Evolutionary conservation across 1,284 basidiomycete species (phyloP).

Genomic region (Heterobasidion parviporum): DNA sequence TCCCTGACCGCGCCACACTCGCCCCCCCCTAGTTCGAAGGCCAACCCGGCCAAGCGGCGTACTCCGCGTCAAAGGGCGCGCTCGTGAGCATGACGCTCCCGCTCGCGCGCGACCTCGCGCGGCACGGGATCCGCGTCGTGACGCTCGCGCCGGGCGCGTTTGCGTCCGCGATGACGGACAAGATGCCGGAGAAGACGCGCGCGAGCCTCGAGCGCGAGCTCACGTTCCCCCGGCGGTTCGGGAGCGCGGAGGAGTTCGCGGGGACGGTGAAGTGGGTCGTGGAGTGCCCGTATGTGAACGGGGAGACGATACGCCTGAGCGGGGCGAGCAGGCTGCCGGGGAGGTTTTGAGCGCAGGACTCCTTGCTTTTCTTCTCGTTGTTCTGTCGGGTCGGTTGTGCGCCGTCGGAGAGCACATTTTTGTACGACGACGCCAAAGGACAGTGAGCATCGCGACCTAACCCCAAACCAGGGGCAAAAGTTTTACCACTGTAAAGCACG

Average conservation of each 20-base stretch:
- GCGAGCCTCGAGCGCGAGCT: constrained; percentile 15
- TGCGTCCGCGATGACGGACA: constrained; percentile 35
- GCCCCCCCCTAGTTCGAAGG: constrained; percentile 31
- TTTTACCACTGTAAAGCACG: too few species aligned
- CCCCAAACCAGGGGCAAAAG: too few species aligned
- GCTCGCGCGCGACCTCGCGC: constrained; percentile 43
- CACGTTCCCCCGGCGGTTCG: constrained; percentile 12
- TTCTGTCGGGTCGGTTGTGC: too few species aligned
- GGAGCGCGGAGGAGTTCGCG: constrained; percentile 35
- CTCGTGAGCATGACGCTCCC: constrained; percentile 46
- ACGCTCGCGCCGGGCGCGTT: constrained; percentile 46
- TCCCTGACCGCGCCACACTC: neutral
- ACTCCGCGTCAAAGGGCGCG: constrained; percentile 47
- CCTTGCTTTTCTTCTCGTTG: too few species aligned
- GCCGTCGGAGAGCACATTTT: too few species aligned
- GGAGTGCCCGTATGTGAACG: constrained; percentile 47
- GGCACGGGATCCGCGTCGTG: constrained; percentile 43
- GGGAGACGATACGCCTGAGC: constrained; percentile 46
- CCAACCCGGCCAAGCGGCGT: constrained; percentile 44
- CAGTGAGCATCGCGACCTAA: too few species aligned
- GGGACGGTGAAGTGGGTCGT: constrained; percentile 43
- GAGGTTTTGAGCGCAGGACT: constrained; percentile 18
- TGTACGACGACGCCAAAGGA: too few species aligned
- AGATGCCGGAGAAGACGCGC: constrained; percentile 29
- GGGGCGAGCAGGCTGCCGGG: constrained; percentile 29